Evolutionary conservation across 75 land plant species (phyloP).

Genomic region (Ceratopteris richardii): DNA sequence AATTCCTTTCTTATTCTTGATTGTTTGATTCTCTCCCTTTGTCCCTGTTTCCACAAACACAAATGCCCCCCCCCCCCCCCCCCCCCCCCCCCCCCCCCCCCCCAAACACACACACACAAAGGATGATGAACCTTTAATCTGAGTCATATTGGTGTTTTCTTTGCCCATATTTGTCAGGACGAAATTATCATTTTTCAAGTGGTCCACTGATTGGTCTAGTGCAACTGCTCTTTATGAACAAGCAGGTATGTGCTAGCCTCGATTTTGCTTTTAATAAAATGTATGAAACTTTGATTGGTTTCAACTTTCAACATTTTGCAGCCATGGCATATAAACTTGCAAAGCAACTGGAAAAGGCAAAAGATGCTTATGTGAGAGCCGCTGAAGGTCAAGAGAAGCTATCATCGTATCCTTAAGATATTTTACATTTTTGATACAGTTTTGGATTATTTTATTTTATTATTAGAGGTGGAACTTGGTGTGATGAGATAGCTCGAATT

Average conservation of each 20-base stretch:
- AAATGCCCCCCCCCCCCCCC: no score
- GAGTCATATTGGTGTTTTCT: no score
- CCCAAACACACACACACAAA: no score
- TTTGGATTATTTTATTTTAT: background rate
- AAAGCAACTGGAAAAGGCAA: constrained; percentile 73
- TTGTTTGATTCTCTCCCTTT: no score
- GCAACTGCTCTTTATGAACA: constrained; percentile 84
- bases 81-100: no score
- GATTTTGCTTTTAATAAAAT: background rate
- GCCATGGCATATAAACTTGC: constrained; percentile 54
- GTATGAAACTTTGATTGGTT: no score
- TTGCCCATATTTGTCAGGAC: no score
- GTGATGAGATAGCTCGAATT: no score
- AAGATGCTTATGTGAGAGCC: constrained; percentile 85
- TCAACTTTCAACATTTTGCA: constrained; percentile 14
- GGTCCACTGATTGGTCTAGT: constrained; percentile 79
- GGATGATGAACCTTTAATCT: no score
- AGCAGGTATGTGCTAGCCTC: constrained; percentile 50
- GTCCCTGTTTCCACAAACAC: no score
- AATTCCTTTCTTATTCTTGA: no score
- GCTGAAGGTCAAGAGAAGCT: constrained; percentile 87
- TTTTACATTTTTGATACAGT: background rate
- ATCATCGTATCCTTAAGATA: constrained; percentile 73
- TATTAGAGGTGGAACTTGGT: no score
- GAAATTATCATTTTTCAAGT: constrained; percentile 71